Conservation (phyloP, 2,329 filamentous ascomycete genomes). For the Curvularia hawaiiensis region DNA sequence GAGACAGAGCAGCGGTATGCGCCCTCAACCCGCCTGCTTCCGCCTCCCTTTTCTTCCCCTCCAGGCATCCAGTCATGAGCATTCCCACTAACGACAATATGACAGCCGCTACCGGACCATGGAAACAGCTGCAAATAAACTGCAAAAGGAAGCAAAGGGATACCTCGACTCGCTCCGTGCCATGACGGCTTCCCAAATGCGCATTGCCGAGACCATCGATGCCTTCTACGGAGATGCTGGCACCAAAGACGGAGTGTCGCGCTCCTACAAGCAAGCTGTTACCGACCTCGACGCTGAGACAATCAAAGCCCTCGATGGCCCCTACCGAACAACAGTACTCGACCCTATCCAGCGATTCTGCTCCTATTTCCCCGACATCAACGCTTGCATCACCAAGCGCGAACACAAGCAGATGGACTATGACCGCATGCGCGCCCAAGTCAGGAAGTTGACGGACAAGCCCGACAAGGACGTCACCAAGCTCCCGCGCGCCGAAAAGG, state of each 20-base stretch:
- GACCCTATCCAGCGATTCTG: constrained; percentile 97
- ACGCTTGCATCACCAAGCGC: constrained; percentile 99
- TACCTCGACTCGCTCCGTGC: constrained; percentile 96
- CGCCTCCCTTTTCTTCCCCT: background rate
- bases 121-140: constrained; percentile 87
- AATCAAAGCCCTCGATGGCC: constrained; percentile 96
- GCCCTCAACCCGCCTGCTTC: constrained; percentile 13
- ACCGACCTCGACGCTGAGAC: constrained; percentile 98
- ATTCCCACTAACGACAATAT: constrained; percentile 11
- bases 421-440: constrained; percentile 91
- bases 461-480: constrained; percentile 98
- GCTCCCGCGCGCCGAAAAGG: constrained; percentile 93
- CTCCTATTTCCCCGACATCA: constrained; percentile 98
- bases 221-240: constrained; percentile 98
- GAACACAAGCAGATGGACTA: constrained; percentile 99
- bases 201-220: constrained; percentile 98
- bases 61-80: background rate
- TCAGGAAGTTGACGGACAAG: constrained; percentile 97
- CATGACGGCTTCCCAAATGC: constrained; percentile 99
- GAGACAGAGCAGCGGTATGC: constrained; percentile 89
- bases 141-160: constrained; percentile 98
- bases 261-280: constrained; percentile 97
- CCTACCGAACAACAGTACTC: constrained; percentile 90
- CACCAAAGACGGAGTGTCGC: constrained; percentile 90
- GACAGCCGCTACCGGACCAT: constrained; percentile 91